phyloP scores from a whole-genome alignment of 345 rosid genomes.

The Isatis tinctoria region DNA sequence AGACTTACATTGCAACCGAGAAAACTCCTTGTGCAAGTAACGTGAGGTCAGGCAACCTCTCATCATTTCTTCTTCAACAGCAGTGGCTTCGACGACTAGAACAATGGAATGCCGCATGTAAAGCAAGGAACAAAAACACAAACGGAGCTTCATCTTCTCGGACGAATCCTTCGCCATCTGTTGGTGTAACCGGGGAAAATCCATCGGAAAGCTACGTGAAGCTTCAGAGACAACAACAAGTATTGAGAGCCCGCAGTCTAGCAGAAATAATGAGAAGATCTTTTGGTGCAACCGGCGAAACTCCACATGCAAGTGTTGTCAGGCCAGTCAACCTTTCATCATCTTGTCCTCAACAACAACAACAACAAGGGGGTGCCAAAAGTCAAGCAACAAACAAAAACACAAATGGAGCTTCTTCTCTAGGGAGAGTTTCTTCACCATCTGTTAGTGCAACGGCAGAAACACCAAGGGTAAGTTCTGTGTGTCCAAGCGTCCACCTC shows the following conservation, averaged over 20 bases:
- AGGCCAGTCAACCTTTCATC: no score
- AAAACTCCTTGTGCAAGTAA: neutral
- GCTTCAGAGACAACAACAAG: neutral
- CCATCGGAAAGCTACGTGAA: neutral
- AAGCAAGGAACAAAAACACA: conserved; percentile 12
- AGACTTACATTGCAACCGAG: neutral
- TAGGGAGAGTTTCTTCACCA: neutral
- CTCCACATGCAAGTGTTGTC: no score
- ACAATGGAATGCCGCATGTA: neutral
- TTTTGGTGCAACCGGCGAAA: neutral
- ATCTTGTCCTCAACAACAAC: neutral
- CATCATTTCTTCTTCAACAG: neutral
- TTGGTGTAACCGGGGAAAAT: neutral
- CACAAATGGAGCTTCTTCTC: neutral
- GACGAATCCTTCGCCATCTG: neutral
- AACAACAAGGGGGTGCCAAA: neutral
- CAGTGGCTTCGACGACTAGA: neutral
- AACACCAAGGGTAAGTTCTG: neutral
- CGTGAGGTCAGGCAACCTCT: neutral
- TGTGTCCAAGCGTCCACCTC: no score
- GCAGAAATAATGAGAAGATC: neutral
- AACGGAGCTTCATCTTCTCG: conserved; percentile 2
- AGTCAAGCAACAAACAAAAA: neutral
- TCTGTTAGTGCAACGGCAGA: neutral
- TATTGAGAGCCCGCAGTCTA: neutral